These are phyloP conservation scores for Pseudodiploospora longispora DNA, from an alignment of 2,329 filamentous ascomycete species.

Conservation along the genomic window DNA sequence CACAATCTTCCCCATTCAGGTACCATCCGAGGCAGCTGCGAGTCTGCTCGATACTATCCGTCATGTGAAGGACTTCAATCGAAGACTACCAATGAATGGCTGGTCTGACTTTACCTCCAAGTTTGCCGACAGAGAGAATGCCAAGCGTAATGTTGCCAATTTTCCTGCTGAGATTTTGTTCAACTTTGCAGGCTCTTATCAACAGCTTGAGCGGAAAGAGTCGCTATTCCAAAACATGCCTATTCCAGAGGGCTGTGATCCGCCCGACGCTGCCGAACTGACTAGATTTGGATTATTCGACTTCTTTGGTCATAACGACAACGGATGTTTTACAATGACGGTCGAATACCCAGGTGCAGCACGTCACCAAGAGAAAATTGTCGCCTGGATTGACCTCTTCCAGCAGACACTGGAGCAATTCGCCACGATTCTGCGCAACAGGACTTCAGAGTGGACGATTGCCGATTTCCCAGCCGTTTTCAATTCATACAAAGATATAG, in stretches of 20 bases:
- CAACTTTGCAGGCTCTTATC: constrained; percentile 19
- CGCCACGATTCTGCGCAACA: neutral
- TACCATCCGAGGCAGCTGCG: neutral
- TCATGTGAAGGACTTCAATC: constrained; percentile 13
- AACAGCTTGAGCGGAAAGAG: constrained; percentile 8
- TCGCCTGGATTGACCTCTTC: neutral
- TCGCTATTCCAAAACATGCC: neutral
- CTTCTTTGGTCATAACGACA: neutral
- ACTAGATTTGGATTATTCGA: too few species aligned
- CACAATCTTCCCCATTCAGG: constrained; percentile 19
- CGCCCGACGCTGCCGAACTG: neutral
- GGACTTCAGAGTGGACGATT: constrained; percentile 12
- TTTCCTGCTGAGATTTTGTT: constrained; percentile 24
- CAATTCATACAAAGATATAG: constrained; percentile 4
- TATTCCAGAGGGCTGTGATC: neutral
- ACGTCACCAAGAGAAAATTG: neutral
- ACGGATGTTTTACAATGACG: neutral
- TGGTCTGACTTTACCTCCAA: constrained; percentile 13
- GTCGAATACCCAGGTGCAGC: neutral
- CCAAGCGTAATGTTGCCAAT: constrained; percentile 20
- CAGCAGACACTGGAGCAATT: neutral
- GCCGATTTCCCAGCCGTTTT: constrained; percentile 18
- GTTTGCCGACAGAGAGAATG: constrained; percentile 12
- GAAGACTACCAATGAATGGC: constrained; percentile 11
- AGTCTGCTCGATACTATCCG: constrained; percentile 9